These are phyloP conservation scores for Sesbania bispinosa DNA, from an alignment of 306 rosid genomes.

Conservation along the genomic window DNA sequence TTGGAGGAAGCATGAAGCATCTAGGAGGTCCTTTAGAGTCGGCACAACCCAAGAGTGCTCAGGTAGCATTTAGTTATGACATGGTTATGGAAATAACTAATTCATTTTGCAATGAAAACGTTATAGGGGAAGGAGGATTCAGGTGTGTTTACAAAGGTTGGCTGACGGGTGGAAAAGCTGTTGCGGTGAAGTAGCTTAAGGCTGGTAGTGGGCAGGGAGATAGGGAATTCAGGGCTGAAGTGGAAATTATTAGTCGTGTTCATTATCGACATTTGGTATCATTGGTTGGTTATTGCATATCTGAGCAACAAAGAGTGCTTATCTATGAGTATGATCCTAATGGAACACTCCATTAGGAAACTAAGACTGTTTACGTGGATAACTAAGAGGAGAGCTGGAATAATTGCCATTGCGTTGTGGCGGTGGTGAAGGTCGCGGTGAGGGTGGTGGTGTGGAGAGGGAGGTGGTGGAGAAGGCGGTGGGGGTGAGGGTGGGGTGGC, in stretches of 20 bases:
- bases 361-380: no score
- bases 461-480: no score
- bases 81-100: constrained; percentile 64
- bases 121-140: constrained; percentile 89
- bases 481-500: no score
- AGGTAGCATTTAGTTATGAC: constrained; percentile 63
- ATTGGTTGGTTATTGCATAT: constrained; percentile 85
- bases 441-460: no score
- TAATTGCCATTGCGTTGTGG: no score
- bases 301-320: constrained; percentile 64
- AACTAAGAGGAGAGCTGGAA: no score
- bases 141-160: constrained; percentile 80
- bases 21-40: constrained; percentile 40
- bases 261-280: constrained; percentile 91
- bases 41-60: constrained; percentile 26
- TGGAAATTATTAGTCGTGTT: constrained; percentile 84
- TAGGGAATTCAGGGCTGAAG: constrained; percentile 87
- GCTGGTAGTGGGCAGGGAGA: constrained; percentile 95
- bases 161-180: constrained; percentile 58
- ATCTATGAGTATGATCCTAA: constrained; percentile 88
- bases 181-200: constrained; percentile 90
- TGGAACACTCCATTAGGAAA: constrained; percentile 73
- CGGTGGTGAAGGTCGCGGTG: no score
- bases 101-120: constrained; percentile 55
- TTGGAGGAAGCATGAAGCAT: constrained; percentile 23